Evolutionary conservation across 169 alveolate genomes (phyloP).

Genomic region (Plasmodium inui): DNA sequence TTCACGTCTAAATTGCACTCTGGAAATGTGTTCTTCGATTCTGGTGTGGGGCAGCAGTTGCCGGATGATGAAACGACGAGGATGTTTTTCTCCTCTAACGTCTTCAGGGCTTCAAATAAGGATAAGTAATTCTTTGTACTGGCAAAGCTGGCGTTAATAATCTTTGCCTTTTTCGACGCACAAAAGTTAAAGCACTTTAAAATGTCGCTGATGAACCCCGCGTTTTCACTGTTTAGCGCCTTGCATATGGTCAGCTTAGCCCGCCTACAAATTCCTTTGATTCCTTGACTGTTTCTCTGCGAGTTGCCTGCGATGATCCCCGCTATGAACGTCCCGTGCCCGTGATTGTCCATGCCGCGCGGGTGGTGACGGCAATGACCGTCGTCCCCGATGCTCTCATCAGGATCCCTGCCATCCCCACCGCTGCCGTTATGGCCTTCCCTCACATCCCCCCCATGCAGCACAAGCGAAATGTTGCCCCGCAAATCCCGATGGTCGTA

Average conservation of each 20-base stretch:
- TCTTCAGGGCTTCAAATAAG: slow-evolving; percentile 24
- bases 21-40: background rate
- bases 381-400: too few relatives aligned
- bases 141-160: slow-evolving; percentile 76
- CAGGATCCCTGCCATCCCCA: slow-evolving; percentile 78
- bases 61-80: slow-evolving; percentile 37
- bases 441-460: slow-evolving; percentile 63
- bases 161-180: slow-evolving; percentile 44
- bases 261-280: slow-evolving; percentile 46
- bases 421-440: slow-evolving; percentile 19
- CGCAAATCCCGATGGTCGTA: slow-evolving; percentile 84
- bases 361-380: slow-evolving; percentile 33
- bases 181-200: slow-evolving; percentile 76
- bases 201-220: slow-evolving; percentile 78
- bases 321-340: slow-evolving; percentile 90
- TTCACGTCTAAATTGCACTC: slow-evolving; percentile 10
- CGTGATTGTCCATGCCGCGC: slow-evolving; percentile 83
- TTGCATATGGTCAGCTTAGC: slow-evolving; percentile 77
- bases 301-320: slow-evolving; percentile 79
- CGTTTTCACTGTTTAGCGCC: slow-evolving; percentile 78
- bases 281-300: background rate
- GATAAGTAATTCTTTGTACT: slow-evolving; percentile 18
- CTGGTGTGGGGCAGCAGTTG: background rate
- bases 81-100: slow-evolving; percentile 12
- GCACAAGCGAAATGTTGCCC: slow-evolving; percentile 82